A percentile compares a stretch with the other conserved stretches of the same genome.
These are phyloP conservation scores for Torulaspora microellipsoides DNA, from an alignment of 805 yeast genomes.

Conservation along the genomic window DNA sequence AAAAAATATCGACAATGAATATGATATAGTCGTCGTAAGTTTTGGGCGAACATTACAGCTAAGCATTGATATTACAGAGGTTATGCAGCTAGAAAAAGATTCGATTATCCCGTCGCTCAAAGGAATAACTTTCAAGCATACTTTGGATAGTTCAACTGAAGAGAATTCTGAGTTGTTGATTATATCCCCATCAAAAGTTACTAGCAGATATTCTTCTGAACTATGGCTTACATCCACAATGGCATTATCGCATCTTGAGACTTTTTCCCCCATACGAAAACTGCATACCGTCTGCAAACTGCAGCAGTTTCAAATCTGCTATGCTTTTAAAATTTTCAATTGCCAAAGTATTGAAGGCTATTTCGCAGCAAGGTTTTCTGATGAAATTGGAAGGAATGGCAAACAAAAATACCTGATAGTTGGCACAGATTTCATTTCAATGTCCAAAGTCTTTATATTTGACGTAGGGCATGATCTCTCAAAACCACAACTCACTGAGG, in stretches of 20 bases:
- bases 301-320: constrained; percentile 14
- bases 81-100: constrained; percentile 7
- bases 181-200: constrained; percentile 8
- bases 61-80: constrained; percentile 12
- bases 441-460: constrained; percentile 9
- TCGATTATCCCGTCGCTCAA: constrained; percentile 12
- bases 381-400: neutral
- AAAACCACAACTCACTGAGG: constrained; percentile 11
- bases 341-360: constrained; percentile 1
- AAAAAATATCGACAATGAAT: constrained; percentile 1
- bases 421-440: constrained; percentile 10
- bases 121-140: constrained; percentile 16
- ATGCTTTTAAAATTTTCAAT: constrained; percentile 3
- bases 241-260: constrained; percentile 19
- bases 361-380: constrained; percentile 1
- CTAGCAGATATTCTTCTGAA: constrained; percentile 8
- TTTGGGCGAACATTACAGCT: constrained; percentile 20
- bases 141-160: constrained; percentile 21
- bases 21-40: constrained; percentile 19
- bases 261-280: constrained; percentile 8
- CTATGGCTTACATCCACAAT: constrained; percentile 22
- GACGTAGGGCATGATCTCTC: constrained; percentile 4
- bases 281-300: constrained; percentile 9
- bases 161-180: constrained; percentile 13
- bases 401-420: constrained; percentile 9